Base-by-base conservation (phyloP, 1,284 basidiomycete species). In the Grifola frondosa region DNA sequence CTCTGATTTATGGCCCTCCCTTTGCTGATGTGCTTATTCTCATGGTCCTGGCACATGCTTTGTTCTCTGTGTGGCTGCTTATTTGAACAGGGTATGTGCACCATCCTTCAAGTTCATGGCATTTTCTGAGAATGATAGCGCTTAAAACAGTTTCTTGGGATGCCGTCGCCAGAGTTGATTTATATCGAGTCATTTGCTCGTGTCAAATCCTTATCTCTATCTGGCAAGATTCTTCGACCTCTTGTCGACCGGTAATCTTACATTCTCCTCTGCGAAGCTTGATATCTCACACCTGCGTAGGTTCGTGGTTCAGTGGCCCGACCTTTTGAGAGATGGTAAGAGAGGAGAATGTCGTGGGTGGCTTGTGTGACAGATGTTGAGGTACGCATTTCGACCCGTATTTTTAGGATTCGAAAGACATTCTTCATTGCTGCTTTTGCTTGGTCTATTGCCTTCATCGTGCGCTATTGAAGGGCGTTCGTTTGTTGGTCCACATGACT, bases 101-200 rank as follows among this genome's bases (percentile, higher is more conserved):
- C 40, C 21, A 20, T 16, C 36, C 29, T 8, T 41, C 20, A 10
- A 12, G 5, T 11, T 9, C 25, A 13, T 33, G 12, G 19, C 21
- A 10, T 12, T 33, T 33, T 39, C 44, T 46, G 19, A 54, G n/a
- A n/a, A n/a, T n/a, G n/a, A n/a, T 30, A 32, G 6, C 30, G 10
- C 21, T 26, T 12, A 9, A 8, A 3, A 24, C 61, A 96, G 92
- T 71, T 96, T 46, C 58, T 96, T 21, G 88, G 86, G 7, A 63
- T 93, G 10, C 69, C 73, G 13, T 77, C 85, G 3, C 90, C 96
- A 2, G 74, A 71, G 32, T 64, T 93, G 21, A 79, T 99, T 42
- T 99, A 98, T 63, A 74, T 98, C 31, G 97, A 99, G 65, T 95
- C 93, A 0, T 97, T 97, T 61, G 94, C 97, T 6, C 83, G 97